Base-by-base conservation (phyloP, 2,329 filamentous ascomycete genomes). In the Fusarium sp. region DNA sequence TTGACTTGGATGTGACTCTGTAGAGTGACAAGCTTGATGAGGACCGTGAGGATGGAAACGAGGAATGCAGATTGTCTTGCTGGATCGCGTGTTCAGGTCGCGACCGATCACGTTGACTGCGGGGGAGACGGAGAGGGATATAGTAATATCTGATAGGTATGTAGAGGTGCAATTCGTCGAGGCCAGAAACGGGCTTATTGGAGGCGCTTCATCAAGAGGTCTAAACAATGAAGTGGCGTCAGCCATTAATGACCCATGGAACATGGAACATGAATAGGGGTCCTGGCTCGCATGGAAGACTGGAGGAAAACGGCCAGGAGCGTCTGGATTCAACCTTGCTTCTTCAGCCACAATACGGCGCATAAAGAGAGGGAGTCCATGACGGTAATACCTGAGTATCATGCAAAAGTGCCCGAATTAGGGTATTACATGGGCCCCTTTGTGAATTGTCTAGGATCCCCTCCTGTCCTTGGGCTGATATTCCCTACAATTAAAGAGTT, bases 41-140 rank as follows among this genome's bases (percentile, higher is more conserved):
- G 48, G 18, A 14, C 48, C 18, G 48, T 63, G 59, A 59, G 37
- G 20, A 57, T 52, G 50, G 27, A 54, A 39, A 56, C 43, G 35
- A 75, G 72, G 68, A 72, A 74, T 75, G 64, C 58, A 54, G 34
- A 75, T 16, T 32, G 68, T 75, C 68, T 74, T 61, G 69, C 65
- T 61, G 64, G 63, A 54, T 69, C 72, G 57, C 68, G 57, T 75
- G 72, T 64, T 60, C 48, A 43, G 54, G 41, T 68, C 45, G 71
- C 67, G 63, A 34, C 30, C 35, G 37, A 54, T 35, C 20, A 66
- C 50, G 62, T 66, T 64, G 65, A 37, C 61, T 74, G 72, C 68
- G 68, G 72, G 72, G 72, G 72, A 72, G 34, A 66, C 66, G 52
- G 66, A 62, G 48, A 25, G 34, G 34, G 30, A 27, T 63, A 52